Base-by-base conservation (phyloP, 1,284 basidiomycete species). In the Xerocomus subilludens region DNA sequence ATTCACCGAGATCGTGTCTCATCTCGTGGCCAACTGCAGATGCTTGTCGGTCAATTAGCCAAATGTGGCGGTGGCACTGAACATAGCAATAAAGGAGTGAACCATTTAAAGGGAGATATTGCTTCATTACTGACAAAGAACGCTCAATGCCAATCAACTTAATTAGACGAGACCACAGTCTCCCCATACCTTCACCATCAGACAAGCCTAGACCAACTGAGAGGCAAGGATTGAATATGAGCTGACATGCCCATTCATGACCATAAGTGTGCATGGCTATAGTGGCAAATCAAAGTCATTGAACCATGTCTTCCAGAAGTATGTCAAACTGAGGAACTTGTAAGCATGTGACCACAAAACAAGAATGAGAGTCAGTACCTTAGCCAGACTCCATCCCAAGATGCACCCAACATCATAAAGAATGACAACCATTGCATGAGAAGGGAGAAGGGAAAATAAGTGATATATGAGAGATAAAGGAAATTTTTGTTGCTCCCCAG, bases 401-500 rank as follows among this genome's bases (percentile, higher is more conserved):
- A 51, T 35, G 36, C 64, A 64, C 5, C 64, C 47, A n/a, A 64
- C 27, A 36, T 64, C 33, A n/a, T 64, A 64, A 8, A 64, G 11
- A 6, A 14, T 20, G 0, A 64, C 64, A 9, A 64, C 33, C 10
- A 25, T 64, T 18, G 47, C 23, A 1, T n/a, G 7, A 2, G 25
- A 11, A 18, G 47, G 47, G 14, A 64, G 33, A 6, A 51, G 35
- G 3, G 32, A 35, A 10, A 64, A 64, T 5, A 64, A 7, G 13
- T 64, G 64, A 14, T 20, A 42, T 3, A 88, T 74, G 0, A 86
- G 78, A 0, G 85, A 81, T 5, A 88, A 67, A 1, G 81, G 75
- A 70, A 85, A 87, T 47, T 86, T 84, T 65, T 87, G 86, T 27
- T 51, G 47, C 5, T 64, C 45, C 4, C 45, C 30, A 9, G 63